Evolutionary conservation across 2,329 filamentous ascomycete genomes (phyloP).

Genomic region (Orbilia quercus): DNA sequence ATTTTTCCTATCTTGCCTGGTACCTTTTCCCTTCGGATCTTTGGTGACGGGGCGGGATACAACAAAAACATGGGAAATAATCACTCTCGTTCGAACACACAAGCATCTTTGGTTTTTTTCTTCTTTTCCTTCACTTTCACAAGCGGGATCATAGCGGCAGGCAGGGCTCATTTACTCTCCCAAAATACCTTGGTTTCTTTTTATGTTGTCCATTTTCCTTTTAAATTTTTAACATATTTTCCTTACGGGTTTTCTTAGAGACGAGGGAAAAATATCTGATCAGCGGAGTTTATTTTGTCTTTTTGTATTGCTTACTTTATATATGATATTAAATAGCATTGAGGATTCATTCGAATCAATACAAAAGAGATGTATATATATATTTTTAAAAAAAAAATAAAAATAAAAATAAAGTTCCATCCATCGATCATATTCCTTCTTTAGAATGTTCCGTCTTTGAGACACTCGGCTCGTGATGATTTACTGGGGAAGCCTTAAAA

Average conservation of each 20-base stretch:
- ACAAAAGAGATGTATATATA: no score
- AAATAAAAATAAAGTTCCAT: conserved; percentile 32
- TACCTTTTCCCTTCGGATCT: conserved; percentile 30
- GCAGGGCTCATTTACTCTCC: conserved; percentile 44
- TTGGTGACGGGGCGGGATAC: conserved; percentile 19
- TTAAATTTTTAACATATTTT: conserved; percentile 31
- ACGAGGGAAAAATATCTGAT: conserved; percentile 50
- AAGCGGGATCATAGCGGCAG: conserved; percentile 55
- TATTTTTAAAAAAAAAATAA: conserved; percentile 32
- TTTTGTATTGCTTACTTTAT: conserved; percentile 15
- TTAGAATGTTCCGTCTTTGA: conserved; percentile 9
- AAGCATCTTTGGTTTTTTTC: conserved; percentile 29
- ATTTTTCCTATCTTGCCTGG: conserved; percentile 36
- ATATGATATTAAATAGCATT: conserved; percentile 35
- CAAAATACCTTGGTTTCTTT: conserved; percentile 5
- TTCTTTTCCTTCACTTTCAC: conserved; percentile 16
- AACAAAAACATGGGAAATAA: conserved; percentile 52
- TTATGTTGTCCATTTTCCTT: no score
- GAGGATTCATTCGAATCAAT: conserved; percentile 22
- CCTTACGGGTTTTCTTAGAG: conserved; percentile 54
- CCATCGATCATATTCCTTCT: conserved; percentile 9
- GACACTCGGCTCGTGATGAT: conserved; percentile 34
- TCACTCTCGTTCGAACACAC: conserved; percentile 48
- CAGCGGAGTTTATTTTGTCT: conserved; percentile 52
- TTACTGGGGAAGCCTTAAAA: conserved; percentile 28